Conservation (phyloP, 805 yeast species). For the Ogataea populi-albae region DNA sequence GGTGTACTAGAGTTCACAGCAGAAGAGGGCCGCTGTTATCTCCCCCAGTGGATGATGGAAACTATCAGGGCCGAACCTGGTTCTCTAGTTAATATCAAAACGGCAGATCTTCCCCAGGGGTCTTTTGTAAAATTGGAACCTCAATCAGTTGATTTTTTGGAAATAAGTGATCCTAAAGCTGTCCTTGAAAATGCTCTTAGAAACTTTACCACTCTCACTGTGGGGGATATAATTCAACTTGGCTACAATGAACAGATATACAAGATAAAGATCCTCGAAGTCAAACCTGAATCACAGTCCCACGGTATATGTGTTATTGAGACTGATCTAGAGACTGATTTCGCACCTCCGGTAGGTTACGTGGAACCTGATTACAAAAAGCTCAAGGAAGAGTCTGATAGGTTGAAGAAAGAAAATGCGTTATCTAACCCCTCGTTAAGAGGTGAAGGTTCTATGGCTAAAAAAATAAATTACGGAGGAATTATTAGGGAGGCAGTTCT, state of each 20-base stretch:
- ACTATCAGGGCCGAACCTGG: slow-evolving; percentile 76
- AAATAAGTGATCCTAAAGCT: slow-evolving; percentile 93
- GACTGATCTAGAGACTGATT: slow-evolving; percentile 94
- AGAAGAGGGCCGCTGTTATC: slow-evolving; percentile 91
- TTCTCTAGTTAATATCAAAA: slow-evolving; percentile 68
- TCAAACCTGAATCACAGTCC: slow-evolving; percentile 65
- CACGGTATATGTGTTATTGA: slow-evolving; percentile 91
- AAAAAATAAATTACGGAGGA: slow-evolving; percentile 60
- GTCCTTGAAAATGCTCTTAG: slow-evolving; percentile 90
- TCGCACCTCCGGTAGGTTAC: slow-evolving; percentile 98
- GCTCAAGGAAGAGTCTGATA: slow-evolving; percentile 38
- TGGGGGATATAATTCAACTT: slow-evolving; percentile 80
- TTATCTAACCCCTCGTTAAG: slow-evolving; percentile 35
- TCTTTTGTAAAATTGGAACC: slow-evolving; percentile 91
- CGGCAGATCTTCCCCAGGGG: slow-evolving; percentile 82
- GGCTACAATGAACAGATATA: slow-evolving; percentile 76
- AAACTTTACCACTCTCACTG: slow-evolving; percentile 83
- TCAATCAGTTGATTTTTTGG: slow-evolving; percentile 88
- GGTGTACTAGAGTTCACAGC: slow-evolving; percentile 97
- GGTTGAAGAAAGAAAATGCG: slow-evolving; percentile 35
- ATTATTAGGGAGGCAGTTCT: slow-evolving; percentile 45
- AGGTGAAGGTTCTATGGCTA: slow-evolving; percentile 71
- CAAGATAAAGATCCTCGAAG: slow-evolving; percentile 81
- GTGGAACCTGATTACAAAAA: slow-evolving; percentile 77
- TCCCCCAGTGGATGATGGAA: slow-evolving; percentile 96